These are phyloP conservation scores for Petrea volubilis DNA, from an alignment of 257 asterid genomes.

Conservation along the genomic window DNA sequence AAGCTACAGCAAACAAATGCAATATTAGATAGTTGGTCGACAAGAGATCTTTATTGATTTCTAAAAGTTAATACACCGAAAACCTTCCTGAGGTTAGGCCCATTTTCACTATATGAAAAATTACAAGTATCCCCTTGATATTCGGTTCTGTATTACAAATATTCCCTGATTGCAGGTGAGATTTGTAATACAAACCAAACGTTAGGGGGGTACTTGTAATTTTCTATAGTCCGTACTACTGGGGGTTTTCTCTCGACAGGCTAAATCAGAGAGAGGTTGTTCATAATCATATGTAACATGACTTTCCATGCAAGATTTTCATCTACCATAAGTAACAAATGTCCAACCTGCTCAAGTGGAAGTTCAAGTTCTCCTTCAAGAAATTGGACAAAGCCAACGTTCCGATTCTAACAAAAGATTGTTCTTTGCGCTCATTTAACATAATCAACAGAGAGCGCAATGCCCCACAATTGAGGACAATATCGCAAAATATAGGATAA, in stretches of 20 bases:
- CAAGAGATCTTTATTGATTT: neutral
- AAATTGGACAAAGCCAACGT: constrained; percentile 12
- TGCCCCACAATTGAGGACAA: constrained; percentile 18
- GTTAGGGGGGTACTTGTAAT: too few species aligned
- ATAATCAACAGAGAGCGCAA: constrained; percentile 15
- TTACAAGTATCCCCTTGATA: too few species aligned
- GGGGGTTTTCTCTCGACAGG: too few species aligned
- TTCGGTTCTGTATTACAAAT: too few species aligned
- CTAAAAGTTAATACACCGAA: too few species aligned
- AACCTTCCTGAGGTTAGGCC: too few species aligned
- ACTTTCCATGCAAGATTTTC: neutral
- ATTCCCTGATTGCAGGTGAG: too few species aligned
- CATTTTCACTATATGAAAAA: too few species aligned
- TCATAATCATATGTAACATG: neutral
- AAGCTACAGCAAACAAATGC: neutral
- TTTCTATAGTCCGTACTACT: too few species aligned
- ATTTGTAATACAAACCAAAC: too few species aligned
- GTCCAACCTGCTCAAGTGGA: constrained; percentile 9
- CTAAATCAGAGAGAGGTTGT: too few species aligned
- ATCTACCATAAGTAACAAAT: neutral
- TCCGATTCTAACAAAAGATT: constrained; percentile 18
- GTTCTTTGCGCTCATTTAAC: constrained; percentile 6
- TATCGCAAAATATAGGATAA: neutral
- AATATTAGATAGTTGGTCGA: neutral
- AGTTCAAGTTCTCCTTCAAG: constrained; percentile 15